A percentile compares a stretch with the other conserved stretches of the same genome.
phyloP scores from a whole-genome alignment of 805 yeast species.

The Lipomyces spencermartinsiae region DNA sequence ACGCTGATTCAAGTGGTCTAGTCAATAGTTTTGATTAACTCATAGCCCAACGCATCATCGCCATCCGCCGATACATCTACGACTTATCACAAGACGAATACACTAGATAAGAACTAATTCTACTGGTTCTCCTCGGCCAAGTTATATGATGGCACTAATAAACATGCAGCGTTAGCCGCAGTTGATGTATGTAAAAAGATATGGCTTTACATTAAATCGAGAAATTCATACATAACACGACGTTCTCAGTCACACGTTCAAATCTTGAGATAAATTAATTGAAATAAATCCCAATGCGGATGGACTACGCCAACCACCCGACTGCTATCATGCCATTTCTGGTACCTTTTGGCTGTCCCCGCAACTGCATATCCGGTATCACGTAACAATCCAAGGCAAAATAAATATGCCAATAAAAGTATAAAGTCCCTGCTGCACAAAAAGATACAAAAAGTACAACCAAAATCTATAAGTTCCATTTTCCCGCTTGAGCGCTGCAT shows the following conservation, averaged over 20 bases:
- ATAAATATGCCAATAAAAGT: neutral
- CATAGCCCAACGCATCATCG: no score
- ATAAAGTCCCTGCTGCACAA: neutral
- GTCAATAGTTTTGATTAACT: no score
- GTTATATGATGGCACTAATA: no score
- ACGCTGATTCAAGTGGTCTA: no score
- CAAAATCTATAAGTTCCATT: neutral
- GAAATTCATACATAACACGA: neutral
- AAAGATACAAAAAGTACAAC: neutral
- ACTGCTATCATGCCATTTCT: neutral
- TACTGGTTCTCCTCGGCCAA: no score
- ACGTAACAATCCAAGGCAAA: neutral
- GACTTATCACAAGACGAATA: no score
- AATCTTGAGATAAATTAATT: neutral
- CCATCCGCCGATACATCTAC: no score
- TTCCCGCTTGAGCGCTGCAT: neutral
- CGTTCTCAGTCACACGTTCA: neutral
- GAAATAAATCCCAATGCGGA: neutral
- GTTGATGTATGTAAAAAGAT: no score
- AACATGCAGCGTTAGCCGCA: no score
- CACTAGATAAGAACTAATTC: no score
- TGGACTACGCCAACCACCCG: neutral
- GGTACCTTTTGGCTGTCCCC: neutral
- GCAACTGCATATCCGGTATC: neutral
- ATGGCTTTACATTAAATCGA: no score